Conservation (phyloP, 352 stramenopile genomes). For the Elongisporangium senticosum region DNA sequence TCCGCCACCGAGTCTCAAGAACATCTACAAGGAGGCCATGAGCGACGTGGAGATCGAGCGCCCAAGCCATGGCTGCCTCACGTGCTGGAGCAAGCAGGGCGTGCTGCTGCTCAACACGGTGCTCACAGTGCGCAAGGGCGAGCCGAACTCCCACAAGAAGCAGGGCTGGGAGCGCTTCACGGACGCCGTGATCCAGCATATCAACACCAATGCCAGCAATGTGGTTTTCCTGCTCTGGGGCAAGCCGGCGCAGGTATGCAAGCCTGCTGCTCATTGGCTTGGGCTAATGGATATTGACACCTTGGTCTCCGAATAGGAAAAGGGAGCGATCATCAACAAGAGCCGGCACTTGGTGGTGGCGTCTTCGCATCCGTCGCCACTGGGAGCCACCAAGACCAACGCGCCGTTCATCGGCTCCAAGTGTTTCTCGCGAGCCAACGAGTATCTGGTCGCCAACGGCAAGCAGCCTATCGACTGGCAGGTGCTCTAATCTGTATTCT, state of each 20-base stretch:
- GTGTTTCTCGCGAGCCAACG: slow-evolving; percentile 87
- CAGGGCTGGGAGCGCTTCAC: slow-evolving; percentile 97
- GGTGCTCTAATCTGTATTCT: slow-evolving; percentile 15
- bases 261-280: slow-evolving; percentile 1
- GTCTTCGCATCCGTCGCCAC: slow-evolving; percentile 91
- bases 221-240: slow-evolving; percentile 99
- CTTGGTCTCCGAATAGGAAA: slow-evolving; percentile 24
- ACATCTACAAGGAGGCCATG: slow-evolving; percentile 98
- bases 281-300: not conserved
- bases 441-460: slow-evolving; percentile 62
- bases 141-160: slow-evolving; percentile 95
- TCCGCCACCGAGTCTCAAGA: slow-evolving; percentile 93
- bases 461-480: slow-evolving; percentile 86
- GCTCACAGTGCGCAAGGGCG: slow-evolving; percentile 91
- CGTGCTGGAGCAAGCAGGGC: slow-evolving; percentile 91
- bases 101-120: slow-evolving; percentile 98
- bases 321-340: slow-evolving; percentile 69
- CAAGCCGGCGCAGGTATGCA: slow-evolving; percentile 85
- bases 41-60: slow-evolving; percentile 65
- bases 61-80: slow-evolving; percentile 89
- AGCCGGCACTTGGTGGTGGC: slow-evolving; percentile 81
- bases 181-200: slow-evolving; percentile 88
- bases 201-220: slow-evolving; percentile 71
- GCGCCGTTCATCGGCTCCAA: slow-evolving; percentile 94
- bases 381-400: slow-evolving; percentile 95